A percentile compares a stretch with the other conserved stretches of the same genome.
These are phyloP conservation scores for Gracilaria domingensis DNA, from an alignment of 23 red algal species.

Conservation along the genomic window DNA sequence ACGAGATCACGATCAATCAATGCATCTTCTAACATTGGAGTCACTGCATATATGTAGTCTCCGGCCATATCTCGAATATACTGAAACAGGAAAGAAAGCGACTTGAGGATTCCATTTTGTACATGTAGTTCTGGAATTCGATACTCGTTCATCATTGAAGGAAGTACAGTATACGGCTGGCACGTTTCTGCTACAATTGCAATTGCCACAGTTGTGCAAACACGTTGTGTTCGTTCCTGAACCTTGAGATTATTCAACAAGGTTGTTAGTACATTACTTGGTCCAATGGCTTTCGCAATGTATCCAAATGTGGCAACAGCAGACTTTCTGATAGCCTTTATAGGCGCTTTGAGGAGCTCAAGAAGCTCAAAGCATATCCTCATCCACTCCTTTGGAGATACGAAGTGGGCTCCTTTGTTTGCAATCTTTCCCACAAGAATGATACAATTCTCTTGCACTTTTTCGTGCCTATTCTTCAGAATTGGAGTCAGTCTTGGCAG, in stretches of 20 bases:
- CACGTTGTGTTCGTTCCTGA: conserved; percentile 93
- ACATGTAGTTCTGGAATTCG: conserved; percentile 91
- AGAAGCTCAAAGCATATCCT: conserved; percentile 93
- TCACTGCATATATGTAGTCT: conserved; percentile 94
- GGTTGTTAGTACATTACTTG: conserved; percentile 77
- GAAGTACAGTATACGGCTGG: conserved; percentile 81
- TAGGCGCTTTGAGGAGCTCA: conserved; percentile 91
- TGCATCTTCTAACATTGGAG: conserved; percentile 88
- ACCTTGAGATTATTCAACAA: conserved; percentile 92
- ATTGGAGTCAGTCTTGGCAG: conserved; percentile 92
- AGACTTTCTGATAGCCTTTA: conserved; percentile 83
- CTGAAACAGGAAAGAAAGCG: conserved; percentile 93
- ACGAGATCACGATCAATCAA: conserved; percentile 95
- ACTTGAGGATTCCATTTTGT: conserved; percentile 97
- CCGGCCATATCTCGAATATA: conserved; percentile 79
- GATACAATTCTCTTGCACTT: conserved; percentile 96
- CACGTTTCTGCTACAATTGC: conserved; percentile 90
- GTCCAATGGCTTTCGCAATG: conserved; percentile 91
- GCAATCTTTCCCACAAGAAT: conserved; percentile 91
- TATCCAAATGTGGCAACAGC: conserved; percentile 92
- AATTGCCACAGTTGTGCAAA: conserved; percentile 96
- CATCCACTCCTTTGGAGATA: conserved; percentile 94
- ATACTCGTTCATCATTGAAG: conserved; percentile 96
- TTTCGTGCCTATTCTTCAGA: conserved; percentile 92
- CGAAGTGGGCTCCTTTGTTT: conserved; percentile 69